Conservation (phyloP, 139 green algal species). For the Volvox africanus region DNA sequence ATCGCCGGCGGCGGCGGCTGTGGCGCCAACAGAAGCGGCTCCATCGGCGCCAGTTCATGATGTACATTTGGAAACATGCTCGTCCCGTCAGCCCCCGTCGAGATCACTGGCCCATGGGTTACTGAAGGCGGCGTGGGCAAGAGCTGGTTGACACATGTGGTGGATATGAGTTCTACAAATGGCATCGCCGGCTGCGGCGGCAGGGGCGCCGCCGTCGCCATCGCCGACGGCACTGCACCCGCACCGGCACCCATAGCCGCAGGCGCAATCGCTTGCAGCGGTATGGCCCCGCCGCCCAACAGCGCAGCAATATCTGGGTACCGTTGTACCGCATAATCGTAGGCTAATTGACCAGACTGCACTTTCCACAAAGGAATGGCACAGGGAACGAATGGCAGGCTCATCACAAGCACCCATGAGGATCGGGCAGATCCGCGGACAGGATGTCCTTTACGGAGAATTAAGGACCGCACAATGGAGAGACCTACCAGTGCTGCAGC, state of each 20-base stretch:
- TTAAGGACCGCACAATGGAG: too few species aligned
- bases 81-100: background rate
- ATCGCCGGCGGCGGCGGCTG: background rate
- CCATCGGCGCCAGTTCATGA: background rate
- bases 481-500: too few species aligned
- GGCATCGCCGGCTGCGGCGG: background rate
- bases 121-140: conserved; percentile 1
- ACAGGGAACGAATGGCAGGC: too few species aligned
- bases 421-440: too few species aligned
- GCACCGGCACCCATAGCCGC: too few species aligned
- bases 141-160: background rate
- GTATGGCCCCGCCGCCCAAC: background rate
- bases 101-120: background rate
- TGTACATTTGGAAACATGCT: background rate
- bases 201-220: too few species aligned
- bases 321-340: conserved; percentile 19
- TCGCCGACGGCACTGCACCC: background rate
- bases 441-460: too few species aligned
- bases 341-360: background rate
- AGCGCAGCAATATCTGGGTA: conserved; percentile 14
- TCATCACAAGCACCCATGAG: too few species aligned
- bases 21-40: background rate
- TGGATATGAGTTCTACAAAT: background rate
- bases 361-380: background rate
- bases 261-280: too few species aligned